A percentile compares a stretch with the other conserved stretches of the same genome.
These are phyloP conservation scores for Floccularia luteovirens DNA, from an alignment of 768 basidiomycete genomes.

Conservation along the genomic window DNA sequence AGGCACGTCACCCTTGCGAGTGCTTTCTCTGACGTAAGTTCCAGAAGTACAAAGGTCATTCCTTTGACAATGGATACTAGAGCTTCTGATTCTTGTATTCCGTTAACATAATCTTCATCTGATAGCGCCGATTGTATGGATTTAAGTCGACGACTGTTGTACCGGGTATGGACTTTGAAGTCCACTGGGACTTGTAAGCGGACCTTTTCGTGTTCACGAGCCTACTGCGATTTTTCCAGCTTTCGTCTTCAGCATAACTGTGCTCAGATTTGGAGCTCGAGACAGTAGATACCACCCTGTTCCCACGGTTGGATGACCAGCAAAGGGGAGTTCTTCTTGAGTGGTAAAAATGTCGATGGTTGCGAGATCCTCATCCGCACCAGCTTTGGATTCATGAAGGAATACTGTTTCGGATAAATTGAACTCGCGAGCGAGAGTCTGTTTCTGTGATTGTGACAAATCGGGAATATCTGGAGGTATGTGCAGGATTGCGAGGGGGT, in stretches of 20 bases:
- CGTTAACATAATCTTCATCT: conserved; percentile 27
- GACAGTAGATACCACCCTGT: conserved; percentile 33
- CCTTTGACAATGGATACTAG: conserved; percentile 39
- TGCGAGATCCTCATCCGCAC: conserved; percentile 11
- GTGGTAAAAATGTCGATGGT: conserved; percentile 34
- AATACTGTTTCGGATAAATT: conserved; percentile 44
- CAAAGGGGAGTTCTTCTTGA: conserved; percentile 31
- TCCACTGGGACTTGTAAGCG: conserved; percentile 29
- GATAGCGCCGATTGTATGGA: conserved; percentile 17
- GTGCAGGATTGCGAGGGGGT: conserved; percentile 36
- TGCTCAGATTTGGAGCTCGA: conserved; percentile 8
- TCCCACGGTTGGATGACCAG: conserved; percentile 38
- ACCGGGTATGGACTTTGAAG: conserved; percentile 29
- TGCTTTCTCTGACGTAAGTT: conserved; percentile 28
- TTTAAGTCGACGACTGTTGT: conserved; percentile 17
- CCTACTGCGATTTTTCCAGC: conserved; percentile 33
- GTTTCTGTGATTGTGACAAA: conserved; percentile 30
- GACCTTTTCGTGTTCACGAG: conserved; percentile 18
- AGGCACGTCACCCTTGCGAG: conserved; percentile 21
- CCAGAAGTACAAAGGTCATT: conserved; percentile 34
- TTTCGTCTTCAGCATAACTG: conserved; percentile 26
- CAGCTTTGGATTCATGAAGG: conserved; percentile 21
- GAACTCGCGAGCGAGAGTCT: conserved; percentile 37
- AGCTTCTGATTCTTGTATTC: conserved; percentile 20
- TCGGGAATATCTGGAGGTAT: conserved; percentile 16